phyloP scores from a whole-genome alignment of 2,329 filamentous ascomycete species.

The Aspergillus glaucus region DNA sequence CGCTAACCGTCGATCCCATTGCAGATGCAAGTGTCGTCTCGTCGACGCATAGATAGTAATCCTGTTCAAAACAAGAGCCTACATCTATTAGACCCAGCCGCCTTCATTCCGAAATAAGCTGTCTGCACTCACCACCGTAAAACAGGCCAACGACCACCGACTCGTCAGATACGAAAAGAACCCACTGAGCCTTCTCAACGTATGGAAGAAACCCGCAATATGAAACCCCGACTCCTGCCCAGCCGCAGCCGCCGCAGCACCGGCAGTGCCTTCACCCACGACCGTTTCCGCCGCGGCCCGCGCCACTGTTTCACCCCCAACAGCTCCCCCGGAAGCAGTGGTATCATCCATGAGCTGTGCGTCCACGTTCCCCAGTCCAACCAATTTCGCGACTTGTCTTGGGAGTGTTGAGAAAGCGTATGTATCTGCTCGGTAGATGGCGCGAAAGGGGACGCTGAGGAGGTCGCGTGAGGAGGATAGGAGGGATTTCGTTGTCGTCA shows the following conservation, averaged over 20 bases:
- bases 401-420: conserved; percentile 31
- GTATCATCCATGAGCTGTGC: conserved; percentile 17
- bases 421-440: conserved; percentile 30
- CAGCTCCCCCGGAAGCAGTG: conserved; percentile 12
- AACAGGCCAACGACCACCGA: conserved; percentile 84
- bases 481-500: conserved; percentile 13
- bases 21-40: conserved; percentile 68
- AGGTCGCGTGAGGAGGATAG: conserved; percentile 26
- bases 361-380: conserved; percentile 22
- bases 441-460: conserved; percentile 31
- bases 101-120: background rate
- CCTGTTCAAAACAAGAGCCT: conserved; percentile 80
- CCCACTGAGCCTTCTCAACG: conserved; percentile 66
- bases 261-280: conserved; percentile 27
- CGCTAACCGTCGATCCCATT: conserved; percentile 64
- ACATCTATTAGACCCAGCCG: conserved; percentile 5
- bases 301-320: conserved; percentile 36
- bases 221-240: conserved; percentile 28
- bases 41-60: conserved; percentile 92
- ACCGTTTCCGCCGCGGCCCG: conserved; percentile 32
- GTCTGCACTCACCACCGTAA: conserved; percentile 58
- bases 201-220: conserved; percentile 42
- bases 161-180: conserved; percentile 87
- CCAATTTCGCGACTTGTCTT: conserved; percentile 23
- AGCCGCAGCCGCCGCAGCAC: conserved; percentile 20